phyloP scores from a whole-genome alignment of 495 filamentous ascomycete species.

The Aspergillus nidulans region DNA sequence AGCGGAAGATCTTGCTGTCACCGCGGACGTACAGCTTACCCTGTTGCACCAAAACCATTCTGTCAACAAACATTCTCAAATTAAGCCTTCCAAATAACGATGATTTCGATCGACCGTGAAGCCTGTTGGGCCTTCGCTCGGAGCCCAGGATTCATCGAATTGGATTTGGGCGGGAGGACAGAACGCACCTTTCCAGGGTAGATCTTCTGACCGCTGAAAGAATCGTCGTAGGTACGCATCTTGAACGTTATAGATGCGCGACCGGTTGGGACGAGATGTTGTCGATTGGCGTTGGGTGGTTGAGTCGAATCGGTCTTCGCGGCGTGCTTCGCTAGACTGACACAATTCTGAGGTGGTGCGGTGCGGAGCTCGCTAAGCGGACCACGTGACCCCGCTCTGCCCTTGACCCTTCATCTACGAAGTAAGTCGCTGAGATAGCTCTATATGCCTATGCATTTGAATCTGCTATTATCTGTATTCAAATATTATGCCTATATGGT shows the following conservation, averaged over 20 bases:
- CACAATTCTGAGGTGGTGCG: conserved; percentile 45
- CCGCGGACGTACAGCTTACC: conserved; percentile 98
- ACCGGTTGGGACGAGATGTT: conserved; percentile 35
- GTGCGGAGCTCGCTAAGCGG: conserved; percentile 42
- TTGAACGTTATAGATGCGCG: conserved; percentile 57
- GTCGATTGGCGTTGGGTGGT: conserved; percentile 50
- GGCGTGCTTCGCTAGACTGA: conserved; percentile 31
- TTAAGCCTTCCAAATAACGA: background rate
- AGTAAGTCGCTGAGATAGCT: background rate
- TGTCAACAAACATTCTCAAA: conserved; percentile 24
- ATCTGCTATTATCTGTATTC: background rate
- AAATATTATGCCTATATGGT: background rate
- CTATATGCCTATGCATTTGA: background rate
- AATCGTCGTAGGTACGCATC: conserved; percentile 98
- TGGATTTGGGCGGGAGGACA: conserved; percentile 13
- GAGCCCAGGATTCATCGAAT: conserved; percentile 7
- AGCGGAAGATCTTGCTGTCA: conserved; percentile 99
- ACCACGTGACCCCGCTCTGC: conserved; percentile 42
- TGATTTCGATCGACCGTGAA: background rate
- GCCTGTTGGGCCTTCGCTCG: background rate
- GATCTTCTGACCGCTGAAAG: conserved; percentile 96
- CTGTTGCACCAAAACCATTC: conserved; percentile 44
- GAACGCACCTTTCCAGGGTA: conserved; percentile 95
- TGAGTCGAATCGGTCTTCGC: conserved; percentile 44
- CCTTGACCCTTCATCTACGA: conserved; percentile 25